Evolutionary conservation across 2,329 filamentous ascomycete genomes (phyloP), one percentile per base, ranked within the genome.

Genomic region (Gliomastix tumulicola): DNA sequence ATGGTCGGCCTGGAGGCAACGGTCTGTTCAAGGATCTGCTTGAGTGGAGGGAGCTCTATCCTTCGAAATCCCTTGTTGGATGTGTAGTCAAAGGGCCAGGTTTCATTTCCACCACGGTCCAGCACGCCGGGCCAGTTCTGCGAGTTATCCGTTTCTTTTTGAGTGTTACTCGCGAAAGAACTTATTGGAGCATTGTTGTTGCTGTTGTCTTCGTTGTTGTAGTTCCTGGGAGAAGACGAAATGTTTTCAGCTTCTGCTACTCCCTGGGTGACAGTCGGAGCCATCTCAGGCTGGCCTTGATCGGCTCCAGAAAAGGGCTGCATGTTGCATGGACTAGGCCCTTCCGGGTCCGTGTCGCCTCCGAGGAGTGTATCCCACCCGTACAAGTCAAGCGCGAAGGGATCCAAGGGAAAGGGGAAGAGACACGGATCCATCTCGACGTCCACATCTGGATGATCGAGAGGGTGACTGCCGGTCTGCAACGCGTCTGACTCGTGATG

Each of bases 251-350:
- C n/a, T n/a, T n/a, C n/a, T n/a, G n/a, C n/a, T n/a, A n/a, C n/a
- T n/a, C n/a, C n/a, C n/a, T n/a, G n/a, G n/a, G n/a, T n/a, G n/a
- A n/a, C n/a, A n/a, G n/a, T n/a, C 13, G n/a, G 13, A n/a, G 25
- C 25, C 17, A 28, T 7, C 25, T n/a, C 17, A 3, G 25, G 25
- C 25, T 28, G 25, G 4, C 25, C 35, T n/a, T n/a, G n/a, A n/a
- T n/a, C n/a, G n/a, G n/a, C n/a, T n/a, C n/a, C n/a, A n/a, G n/a
- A n/a, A n/a, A n/a, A n/a, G n/a, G n/a, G n/a, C n/a, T n/a, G n/a
- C n/a, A n/a, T n/a, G n/a, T n/a, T n/a, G n/a, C n/a, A n/a, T 3
- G 43, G 34, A n/a, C 34, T 42, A 9, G 37, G 31, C 9, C 30
- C 27, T 5, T 41, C 36, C 4, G 37, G 17, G 12, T 35, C 32